Conservation (phyloP, 2,329 filamentous ascomycete species). For the Clonostachys rosea region DNA sequence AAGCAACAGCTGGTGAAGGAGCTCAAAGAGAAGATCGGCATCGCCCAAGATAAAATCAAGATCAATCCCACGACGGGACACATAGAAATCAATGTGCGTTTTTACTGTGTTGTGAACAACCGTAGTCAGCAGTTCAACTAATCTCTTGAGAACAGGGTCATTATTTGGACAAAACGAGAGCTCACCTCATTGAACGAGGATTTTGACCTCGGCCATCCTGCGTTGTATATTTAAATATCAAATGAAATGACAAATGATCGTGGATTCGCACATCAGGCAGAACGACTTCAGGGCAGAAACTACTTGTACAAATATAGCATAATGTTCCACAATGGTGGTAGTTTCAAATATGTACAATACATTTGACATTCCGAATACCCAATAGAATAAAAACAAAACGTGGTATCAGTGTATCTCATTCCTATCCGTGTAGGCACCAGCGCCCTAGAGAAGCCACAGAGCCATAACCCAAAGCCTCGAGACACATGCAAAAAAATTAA, state of each 20-base stretch:
- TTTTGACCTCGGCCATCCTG: constrained; percentile 15
- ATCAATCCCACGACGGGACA: constrained; percentile 63
- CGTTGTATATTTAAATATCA: too few relatives aligned
- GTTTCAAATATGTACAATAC: constrained; percentile 5
- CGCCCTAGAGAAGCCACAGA: too few relatives aligned
- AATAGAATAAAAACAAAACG: background rate
- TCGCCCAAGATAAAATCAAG: constrained; percentile 49
- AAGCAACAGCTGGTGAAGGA: constrained; percentile 57
- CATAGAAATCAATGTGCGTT: constrained; percentile 66
- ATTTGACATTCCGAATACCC: background rate
- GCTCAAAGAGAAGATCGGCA: constrained; percentile 51
- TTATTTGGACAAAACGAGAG: constrained; percentile 16
- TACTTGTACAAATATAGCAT: constrained; percentile 3
- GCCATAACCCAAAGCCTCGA: too few relatives aligned
- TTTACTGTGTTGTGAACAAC: background rate
- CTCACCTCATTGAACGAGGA: constrained; percentile 25
- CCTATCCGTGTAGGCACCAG: background rate
- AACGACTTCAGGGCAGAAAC: background rate
- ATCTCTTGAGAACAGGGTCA: constrained; percentile 21
- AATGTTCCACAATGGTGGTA: background rate
- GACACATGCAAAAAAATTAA: background rate
- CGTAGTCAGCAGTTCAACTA: background rate
- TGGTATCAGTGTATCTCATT: background rate
- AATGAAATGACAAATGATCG: too few relatives aligned
- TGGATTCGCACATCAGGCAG: too few relatives aligned